phyloP scores from a whole-genome alignment of 2,329 filamentous ascomycete genomes.

The Didymella pomorum region DNA sequence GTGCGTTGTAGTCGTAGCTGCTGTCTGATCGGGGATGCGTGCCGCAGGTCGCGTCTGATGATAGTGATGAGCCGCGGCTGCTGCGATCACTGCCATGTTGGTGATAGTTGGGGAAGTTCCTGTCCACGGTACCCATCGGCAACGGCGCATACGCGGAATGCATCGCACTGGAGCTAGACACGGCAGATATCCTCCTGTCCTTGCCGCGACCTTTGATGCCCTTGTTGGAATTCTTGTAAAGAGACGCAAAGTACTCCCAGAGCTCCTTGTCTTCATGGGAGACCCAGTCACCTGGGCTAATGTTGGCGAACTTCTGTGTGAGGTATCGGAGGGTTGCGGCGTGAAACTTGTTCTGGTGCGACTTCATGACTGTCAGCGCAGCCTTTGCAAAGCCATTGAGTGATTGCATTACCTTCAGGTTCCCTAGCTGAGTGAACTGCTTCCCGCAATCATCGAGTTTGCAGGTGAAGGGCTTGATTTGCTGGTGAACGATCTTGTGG shows the following conservation, averaged over 20 bases:
- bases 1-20: slow-evolving; percentile 44
- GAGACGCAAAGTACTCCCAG: slow-evolving; percentile 80
- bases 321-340: slow-evolving; percentile 73
- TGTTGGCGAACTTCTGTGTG: slow-evolving; percentile 72
- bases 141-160: slow-evolving; percentile 37
- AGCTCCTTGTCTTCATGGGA: slow-evolving; percentile 75
- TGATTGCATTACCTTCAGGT: slow-evolving; percentile 75
- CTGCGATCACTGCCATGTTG: slow-evolving; percentile 45
- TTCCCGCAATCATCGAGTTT: slow-evolving; percentile 85
- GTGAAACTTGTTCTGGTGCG: slow-evolving; percentile 95
- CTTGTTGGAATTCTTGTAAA: slow-evolving; percentile 99
- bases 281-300: slow-evolving; percentile 69
- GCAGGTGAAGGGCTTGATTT: slow-evolving; percentile 81
- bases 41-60: slow-evolving; percentile 36
- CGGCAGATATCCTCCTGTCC: slow-evolving; percentile 70
- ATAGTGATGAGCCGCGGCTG: slow-evolving; percentile 47
- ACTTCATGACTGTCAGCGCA: slow-evolving; percentile 57
- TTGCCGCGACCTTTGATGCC: slow-evolving; percentile 96
- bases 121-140: slow-evolving; percentile 31
- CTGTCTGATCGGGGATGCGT: slow-evolving; percentile 33
- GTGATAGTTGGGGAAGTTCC: slow-evolving; percentile 34
- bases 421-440: slow-evolving; percentile 87
- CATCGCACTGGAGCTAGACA: slow-evolving; percentile 37
- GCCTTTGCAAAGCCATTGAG: neutral
- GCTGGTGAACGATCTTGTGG: slow-evolving; percentile 81